Evolutionary conservation across 805 yeast species (phyloP), one percentile per base, ranked within the genome.

Genomic region (Yamadazyma laniorum): DNA sequence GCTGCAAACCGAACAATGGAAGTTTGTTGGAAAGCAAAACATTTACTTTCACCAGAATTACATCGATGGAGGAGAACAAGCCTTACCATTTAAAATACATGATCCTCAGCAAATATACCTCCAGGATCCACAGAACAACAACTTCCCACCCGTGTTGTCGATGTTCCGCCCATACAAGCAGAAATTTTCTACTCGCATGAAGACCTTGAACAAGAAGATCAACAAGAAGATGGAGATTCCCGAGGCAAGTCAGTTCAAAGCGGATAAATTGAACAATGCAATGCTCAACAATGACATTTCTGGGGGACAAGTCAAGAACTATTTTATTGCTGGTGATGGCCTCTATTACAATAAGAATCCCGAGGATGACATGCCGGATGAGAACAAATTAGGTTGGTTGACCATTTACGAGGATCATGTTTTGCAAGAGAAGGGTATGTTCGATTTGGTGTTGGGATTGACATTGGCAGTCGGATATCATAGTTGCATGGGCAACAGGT

Each of bases 381-480:
- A 75, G 33, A 69, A 63, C 39, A 80, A 79, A 49, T 46, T 79
- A 23, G 86, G 86, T 0, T 81, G 86, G 86, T 55, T 80, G 2
- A 79, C 85, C 0, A 60, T 80, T 1, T 79, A 72, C 47, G 82
- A 80, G 17, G 75, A 75, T 15, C 42, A 40, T 4, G 19, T 60
- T 5, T 55, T 63, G 45, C 36, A 47, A 17, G 54, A 44, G 16
- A 48, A 45, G 36, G 81, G 81, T 0, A 67, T 69, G 60, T 79
- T 79, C 71, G 82, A 79, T 44, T 44, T 70, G 34, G 75, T 71
- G 1, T 44, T 80, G 17, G 82, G 82, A 0, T 49, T 74, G 48
- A 72, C 78, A 0, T 59, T 79, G 40, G 80, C 81, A 2, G 65
- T 64, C 1, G 81, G 81, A 0, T 47, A 49, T 26, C 59, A 54